phyloP scores from a whole-genome alignment of 441 rosid genomes.

The Bruguiera hainesii region DNA sequence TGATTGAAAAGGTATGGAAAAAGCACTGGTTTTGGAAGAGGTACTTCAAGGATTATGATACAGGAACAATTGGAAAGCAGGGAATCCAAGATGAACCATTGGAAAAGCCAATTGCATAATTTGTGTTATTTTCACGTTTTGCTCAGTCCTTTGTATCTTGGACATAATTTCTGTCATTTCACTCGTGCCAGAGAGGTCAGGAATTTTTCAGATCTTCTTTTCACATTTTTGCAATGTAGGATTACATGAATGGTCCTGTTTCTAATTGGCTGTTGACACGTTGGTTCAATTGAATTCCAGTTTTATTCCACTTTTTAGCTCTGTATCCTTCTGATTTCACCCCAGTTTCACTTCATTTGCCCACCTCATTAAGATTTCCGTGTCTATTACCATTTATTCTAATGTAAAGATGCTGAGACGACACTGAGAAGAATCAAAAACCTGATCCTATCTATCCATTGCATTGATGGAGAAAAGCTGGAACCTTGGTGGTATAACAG shows the following conservation, averaged over 20 bases:
- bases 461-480: too few species aligned
- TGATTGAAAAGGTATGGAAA: constrained; percentile 64
- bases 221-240: background rate
- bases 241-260: background rate
- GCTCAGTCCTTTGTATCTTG: background rate
- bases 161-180: background rate
- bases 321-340: too few species aligned
- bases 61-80: background rate
- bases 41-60: constrained; percentile 22
- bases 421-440: too few species aligned
- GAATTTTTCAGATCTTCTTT: background rate
- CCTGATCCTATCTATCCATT: too few species aligned
- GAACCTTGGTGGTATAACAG: too few species aligned
- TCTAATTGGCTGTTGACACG: background rate
- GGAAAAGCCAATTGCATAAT: background rate
- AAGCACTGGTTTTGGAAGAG: constrained; percentile 66
- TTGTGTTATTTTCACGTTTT: background rate
- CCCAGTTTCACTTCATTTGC: too few species aligned
- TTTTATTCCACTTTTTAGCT: background rate
- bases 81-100: constrained; percentile 3
- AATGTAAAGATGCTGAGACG: too few species aligned
- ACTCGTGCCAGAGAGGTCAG: too few species aligned
- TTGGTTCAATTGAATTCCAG: background rate
- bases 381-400: too few species aligned
- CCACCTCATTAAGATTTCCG: too few species aligned